phyloP scores from a whole-genome alignment of 1,139 yeast genomes.

The Candida anutae region DNA sequence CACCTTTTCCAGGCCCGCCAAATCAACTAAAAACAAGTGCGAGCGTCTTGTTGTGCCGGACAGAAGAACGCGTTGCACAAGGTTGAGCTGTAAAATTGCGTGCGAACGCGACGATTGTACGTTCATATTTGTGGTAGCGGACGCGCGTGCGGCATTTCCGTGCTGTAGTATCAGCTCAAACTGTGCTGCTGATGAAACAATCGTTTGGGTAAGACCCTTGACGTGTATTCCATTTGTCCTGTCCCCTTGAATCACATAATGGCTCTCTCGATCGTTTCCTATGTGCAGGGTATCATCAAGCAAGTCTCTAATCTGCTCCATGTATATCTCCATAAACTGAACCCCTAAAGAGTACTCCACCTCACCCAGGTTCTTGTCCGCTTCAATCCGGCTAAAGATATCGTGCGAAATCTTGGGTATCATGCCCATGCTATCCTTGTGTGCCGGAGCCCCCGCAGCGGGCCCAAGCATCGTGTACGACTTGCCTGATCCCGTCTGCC shows the following conservation, averaged over 20 bases:
- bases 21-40: slow-evolving; percentile 79
- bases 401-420: slow-evolving; percentile 68
- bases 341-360: slow-evolving; percentile 41
- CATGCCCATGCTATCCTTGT: slow-evolving; percentile 63
- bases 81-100: slow-evolving; percentile 71
- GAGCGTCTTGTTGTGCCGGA: slow-evolving; percentile 42
- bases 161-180: slow-evolving; percentile 49
- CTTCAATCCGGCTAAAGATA: slow-evolving; percentile 38
- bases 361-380: slow-evolving; percentile 28
- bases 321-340: slow-evolving; percentile 83
- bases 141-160: slow-evolving; percentile 72
- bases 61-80: slow-evolving; percentile 36
- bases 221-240: slow-evolving; percentile 65
- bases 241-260: slow-evolving; percentile 21
- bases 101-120: slow-evolving; percentile 85
- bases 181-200: slow-evolving; percentile 51
- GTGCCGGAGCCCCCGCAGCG: no score
- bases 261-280: slow-evolving; percentile 56
- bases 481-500: slow-evolving; percentile 95
- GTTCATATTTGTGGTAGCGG: slow-evolving; percentile 86
- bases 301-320: slow-evolving; percentile 76
- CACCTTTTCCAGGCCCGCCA: slow-evolving; percentile 94
- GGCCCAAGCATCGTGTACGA: slow-evolving; percentile 87
- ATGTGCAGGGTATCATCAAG: slow-evolving; percentile 36
- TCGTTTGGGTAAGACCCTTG: slow-evolving; percentile 62